Evolutionary conservation across 1,139 yeast genomes (phyloP).

Genomic region (Ashbya aceris): DNA sequence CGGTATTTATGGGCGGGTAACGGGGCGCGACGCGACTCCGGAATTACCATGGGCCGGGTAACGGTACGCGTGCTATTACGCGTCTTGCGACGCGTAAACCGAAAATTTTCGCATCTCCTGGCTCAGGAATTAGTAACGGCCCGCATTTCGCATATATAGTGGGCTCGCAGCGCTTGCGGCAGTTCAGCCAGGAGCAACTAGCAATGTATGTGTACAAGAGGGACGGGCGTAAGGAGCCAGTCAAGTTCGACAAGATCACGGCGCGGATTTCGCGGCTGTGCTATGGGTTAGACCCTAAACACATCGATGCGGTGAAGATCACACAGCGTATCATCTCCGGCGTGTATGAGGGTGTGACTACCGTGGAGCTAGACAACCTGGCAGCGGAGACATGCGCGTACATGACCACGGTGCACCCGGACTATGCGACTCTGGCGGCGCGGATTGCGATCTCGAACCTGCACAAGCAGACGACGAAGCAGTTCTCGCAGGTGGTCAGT

Average conservation of each 20-base stretch:
- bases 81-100: too few relatives aligned
- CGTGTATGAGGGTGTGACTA: slow-evolving; percentile 92
- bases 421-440: slow-evolving; percentile 91
- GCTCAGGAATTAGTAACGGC: too few relatives aligned
- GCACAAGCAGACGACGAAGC: slow-evolving; percentile 92
- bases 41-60: too few relatives aligned
- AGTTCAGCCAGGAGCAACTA: too few relatives aligned
- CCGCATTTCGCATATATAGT: too few relatives aligned
- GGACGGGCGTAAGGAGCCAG: slow-evolving; percentile 81
- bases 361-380: slow-evolving; percentile 85
- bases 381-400: slow-evolving; percentile 99
- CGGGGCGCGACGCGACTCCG: too few relatives aligned
- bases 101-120: too few relatives aligned
- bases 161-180: too few relatives aligned
- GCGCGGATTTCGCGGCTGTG: slow-evolving; percentile 60
- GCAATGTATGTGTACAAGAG: slow-evolving; percentile 48
- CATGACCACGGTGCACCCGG: slow-evolving; percentile 97
- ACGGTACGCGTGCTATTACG: too few relatives aligned
- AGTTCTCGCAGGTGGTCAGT: slow-evolving; percentile 68
- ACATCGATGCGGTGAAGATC: slow-evolving; percentile 81
- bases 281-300: slow-evolving; percentile 73
- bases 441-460: slow-evolving; percentile 92
- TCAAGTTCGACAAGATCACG: slow-evolving; percentile 68
- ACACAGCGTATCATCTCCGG: slow-evolving; percentile 86
- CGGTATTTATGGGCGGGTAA: too few relatives aligned